phyloP scores from a whole-genome alignment of 192 early-diverging fungal species.

The Entomortierella parvispora region DNA sequence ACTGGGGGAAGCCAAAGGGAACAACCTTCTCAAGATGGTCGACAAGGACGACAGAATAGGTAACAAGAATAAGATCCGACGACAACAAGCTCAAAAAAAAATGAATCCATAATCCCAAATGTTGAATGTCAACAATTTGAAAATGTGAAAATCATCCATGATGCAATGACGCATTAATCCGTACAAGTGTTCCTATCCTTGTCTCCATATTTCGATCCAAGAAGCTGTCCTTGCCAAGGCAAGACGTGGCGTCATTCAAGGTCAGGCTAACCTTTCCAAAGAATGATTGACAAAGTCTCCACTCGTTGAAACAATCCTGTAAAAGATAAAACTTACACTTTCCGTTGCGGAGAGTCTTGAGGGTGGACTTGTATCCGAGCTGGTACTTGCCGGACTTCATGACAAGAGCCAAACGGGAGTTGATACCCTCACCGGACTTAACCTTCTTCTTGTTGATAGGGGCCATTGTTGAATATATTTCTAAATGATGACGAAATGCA shows the following conservation, averaged over 20 bases:
- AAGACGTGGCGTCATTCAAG: no score
- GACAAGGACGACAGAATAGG: background rate
- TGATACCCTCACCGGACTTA: constrained; percentile 94
- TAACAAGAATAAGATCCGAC: background rate
- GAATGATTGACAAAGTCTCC: constrained; percentile 12
- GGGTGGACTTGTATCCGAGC: constrained; percentile 99
- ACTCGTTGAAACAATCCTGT: background rate
- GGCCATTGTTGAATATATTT: constrained; percentile 59
- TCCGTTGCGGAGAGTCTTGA: constrained; percentile 96
- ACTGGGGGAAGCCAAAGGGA: background rate
- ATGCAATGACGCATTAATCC: background rate
- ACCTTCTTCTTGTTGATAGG: constrained; percentile 81
- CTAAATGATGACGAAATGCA: background rate
- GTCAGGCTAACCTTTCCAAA: constrained; percentile 42
- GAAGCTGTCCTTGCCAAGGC: no score
- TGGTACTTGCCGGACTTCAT: constrained; percentile 99
- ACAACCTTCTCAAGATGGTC: background rate
- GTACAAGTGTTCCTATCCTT: constrained; percentile 25
- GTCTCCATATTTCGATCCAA: constrained; percentile 4
- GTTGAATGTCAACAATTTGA: constrained; percentile 3
- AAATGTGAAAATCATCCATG: constrained; percentile 5
- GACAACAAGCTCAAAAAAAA: no score
- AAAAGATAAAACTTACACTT: constrained; percentile 72
- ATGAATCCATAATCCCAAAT: constrained; percentile 1
- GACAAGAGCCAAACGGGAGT: constrained; percentile 97